Conservation (phyloP, 352 stramenopile genomes). For the Globisporangium cystogenes region DNA sequence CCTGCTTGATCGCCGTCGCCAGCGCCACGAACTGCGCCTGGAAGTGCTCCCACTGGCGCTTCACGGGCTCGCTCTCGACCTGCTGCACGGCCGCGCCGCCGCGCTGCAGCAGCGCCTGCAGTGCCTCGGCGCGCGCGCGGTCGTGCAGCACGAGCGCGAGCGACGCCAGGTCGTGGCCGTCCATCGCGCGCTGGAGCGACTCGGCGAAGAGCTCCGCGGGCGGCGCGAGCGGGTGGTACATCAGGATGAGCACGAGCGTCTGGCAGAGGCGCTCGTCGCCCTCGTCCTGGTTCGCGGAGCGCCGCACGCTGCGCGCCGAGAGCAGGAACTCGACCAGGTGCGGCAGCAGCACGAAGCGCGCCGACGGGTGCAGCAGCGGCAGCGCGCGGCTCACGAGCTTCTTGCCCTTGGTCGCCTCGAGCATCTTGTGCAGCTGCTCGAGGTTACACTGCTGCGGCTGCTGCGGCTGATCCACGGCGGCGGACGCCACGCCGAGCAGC, state of each 20-base stretch:
- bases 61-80: slow-evolving; percentile 33
- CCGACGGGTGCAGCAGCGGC: slow-evolving; percentile 71
- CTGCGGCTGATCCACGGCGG: slow-evolving; percentile 12
- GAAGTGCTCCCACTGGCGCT: slow-evolving; percentile 54
- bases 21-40: slow-evolving; percentile 71
- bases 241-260: slow-evolving; percentile 73
- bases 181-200: slow-evolving; percentile 51
- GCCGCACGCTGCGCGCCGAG: slow-evolving; percentile 30
- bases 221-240: slow-evolving; percentile 74
- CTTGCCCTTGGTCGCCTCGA: slow-evolving; percentile 64
- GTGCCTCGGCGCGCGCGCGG: slow-evolving; percentile 53
- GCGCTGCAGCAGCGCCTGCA: slow-evolving; percentile 73
- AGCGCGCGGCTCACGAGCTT: slow-evolving; percentile 71
- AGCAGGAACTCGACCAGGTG: slow-evolving; percentile 62
- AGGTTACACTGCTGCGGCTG: slow-evolving; percentile 40
- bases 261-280: slow-evolving; percentile 66
- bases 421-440: slow-evolving; percentile 46
- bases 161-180: slow-evolving; percentile 48
- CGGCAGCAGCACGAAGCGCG: slow-evolving; percentile 71
- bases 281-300: slow-evolving; percentile 18
- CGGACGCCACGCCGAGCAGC: slow-evolving; percentile 53
- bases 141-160: slow-evolving; percentile 73
- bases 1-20: slow-evolving; percentile 75
- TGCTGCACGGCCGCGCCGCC: slow-evolving; percentile 50
- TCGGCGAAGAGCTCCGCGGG: slow-evolving; percentile 58